phyloP scores from a whole-genome alignment of 2,329 filamentous ascomycete species.

The Beauveria pseudobassiana region DNA sequence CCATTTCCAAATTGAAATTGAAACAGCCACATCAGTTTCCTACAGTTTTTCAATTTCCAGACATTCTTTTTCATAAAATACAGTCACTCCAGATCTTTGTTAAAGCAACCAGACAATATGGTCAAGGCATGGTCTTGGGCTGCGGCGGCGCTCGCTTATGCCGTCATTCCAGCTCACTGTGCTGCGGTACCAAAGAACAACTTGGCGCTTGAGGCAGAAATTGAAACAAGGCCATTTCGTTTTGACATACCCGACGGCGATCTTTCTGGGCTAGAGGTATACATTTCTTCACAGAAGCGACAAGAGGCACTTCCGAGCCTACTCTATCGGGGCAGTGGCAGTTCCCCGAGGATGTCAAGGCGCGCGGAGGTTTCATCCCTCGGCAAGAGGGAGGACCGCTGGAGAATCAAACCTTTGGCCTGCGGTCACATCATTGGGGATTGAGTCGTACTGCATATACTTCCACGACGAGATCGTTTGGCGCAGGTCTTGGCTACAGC shows the following conservation, averaged over 20 bases:
- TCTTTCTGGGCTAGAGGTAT: background rate
- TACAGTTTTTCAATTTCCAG: too few species aligned
- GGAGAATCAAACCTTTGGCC: background rate
- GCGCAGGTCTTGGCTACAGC: background rate
- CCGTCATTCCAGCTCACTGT: background rate
- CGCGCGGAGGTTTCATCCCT: background rate
- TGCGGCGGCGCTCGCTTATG: background rate
- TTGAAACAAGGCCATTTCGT: background rate
- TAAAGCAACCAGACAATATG: too few species aligned
- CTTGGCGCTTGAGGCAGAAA: background rate
- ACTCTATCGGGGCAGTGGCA: background rate
- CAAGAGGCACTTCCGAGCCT: background rate
- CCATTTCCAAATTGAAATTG: too few species aligned
- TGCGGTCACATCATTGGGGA: background rate
- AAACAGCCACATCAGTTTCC: too few species aligned
- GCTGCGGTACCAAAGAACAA: background rate
- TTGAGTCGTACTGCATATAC: background rate
- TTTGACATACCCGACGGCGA: background rate
- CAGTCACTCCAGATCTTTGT: too few species aligned
- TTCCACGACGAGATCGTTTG: background rate
- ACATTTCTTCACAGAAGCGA: background rate
- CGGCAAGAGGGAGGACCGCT: background rate
- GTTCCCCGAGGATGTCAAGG: background rate
- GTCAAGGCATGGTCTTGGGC: background rate
- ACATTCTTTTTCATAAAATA: too few species aligned